Percentiles rank a stretch among this genome's conserved stretches.
Conservation (phyloP, 1,284 basidiomycete species). For the Anthracocystis walkeri region DNA sequence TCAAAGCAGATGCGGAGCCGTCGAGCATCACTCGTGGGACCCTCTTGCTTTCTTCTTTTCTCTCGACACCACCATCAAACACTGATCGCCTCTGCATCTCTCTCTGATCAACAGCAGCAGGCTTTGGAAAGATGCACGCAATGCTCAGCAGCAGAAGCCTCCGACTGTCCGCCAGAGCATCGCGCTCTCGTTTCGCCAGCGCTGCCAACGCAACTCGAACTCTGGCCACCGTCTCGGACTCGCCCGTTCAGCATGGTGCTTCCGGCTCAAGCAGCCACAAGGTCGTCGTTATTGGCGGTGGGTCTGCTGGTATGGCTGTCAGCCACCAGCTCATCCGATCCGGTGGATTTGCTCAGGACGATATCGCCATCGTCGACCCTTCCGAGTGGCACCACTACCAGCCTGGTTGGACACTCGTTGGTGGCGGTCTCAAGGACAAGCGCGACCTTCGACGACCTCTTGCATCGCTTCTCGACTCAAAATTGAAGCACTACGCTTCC, state of each 20-base stretch:
- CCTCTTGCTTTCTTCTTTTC: not conserved
- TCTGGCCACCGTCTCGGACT: slow-evolving; percentile 41
- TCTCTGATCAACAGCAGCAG: not conserved
- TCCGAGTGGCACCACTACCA: slow-evolving; percentile 65
- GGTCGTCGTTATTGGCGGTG: slow-evolving; percentile 70
- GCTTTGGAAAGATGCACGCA: slow-evolving; percentile 36
- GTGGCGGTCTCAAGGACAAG: slow-evolving; percentile 79
- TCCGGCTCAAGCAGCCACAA: slow-evolving; percentile 56
- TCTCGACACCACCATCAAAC: slow-evolving; percentile 10
- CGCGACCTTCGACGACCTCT: slow-evolving; percentile 80
- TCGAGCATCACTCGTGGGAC: not conserved
- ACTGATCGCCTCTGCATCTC: slow-evolving; percentile 4
- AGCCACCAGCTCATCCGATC: slow-evolving; percentile 74
- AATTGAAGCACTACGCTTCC: slow-evolving; percentile 81
- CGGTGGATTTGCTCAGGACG: slow-evolving; percentile 45
- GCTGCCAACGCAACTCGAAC: slow-evolving; percentile 22
- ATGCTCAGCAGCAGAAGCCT: slow-evolving; percentile 38
- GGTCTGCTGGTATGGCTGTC: slow-evolving; percentile 69
- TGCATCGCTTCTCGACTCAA: slow-evolving; percentile 66
- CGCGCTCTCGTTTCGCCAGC: slow-evolving; percentile 23
- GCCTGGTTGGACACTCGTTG: slow-evolving; percentile 85
- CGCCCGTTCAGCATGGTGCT: slow-evolving; percentile 36
- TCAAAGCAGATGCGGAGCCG: not conserved
- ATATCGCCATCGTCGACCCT: slow-evolving; percentile 64
- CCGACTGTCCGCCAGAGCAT: slow-evolving; percentile 18